phyloP scores from a whole-genome alignment of 2,329 filamentous ascomycete species.

The Colletotrichum falcatum region DNA sequence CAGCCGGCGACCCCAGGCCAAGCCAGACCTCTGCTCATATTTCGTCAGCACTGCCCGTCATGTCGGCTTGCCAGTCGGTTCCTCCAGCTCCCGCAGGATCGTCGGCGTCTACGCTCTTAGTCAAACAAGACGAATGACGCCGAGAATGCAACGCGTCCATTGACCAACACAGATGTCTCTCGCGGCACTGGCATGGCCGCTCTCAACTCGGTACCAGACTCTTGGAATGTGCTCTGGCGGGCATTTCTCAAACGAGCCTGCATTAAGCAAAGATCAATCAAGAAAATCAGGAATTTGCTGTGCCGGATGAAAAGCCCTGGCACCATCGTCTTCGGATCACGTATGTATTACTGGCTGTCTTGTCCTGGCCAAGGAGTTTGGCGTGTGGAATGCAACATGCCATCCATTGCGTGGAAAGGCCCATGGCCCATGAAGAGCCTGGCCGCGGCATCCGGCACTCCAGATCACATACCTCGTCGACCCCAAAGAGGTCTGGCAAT shows the following conservation, averaged over 20 bases:
- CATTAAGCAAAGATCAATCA: background rate
- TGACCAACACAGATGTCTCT: background rate
- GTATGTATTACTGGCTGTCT: too few species aligned
- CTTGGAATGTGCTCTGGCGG: too few species aligned
- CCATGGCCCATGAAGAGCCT: too few species aligned
- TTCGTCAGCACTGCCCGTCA: background rate
- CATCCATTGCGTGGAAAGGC: background rate
- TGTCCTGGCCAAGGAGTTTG: background rate
- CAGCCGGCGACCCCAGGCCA: slow-evolving; percentile 18
- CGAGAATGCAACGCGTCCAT: background rate
- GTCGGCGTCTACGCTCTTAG: background rate
- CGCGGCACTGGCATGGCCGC: background rate
- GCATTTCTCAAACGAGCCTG: background rate
- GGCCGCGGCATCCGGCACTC: background rate
- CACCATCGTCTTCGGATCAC: background rate
- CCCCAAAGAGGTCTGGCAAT: background rate
- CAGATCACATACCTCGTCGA: background rate
- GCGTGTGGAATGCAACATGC: background rate
- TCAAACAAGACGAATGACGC: background rate
- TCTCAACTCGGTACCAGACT: background rate
- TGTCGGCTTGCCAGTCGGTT: slow-evolving; percentile 10
- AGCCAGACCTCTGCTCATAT: slow-evolving; percentile 14
- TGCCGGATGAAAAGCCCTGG: background rate
- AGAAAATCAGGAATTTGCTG: background rate
- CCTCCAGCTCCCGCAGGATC: slow-evolving; percentile 23